Conservation (phyloP, 225 moss, liverwort and hornwort genomes). For the Marchantia polymorpha region DNA sequence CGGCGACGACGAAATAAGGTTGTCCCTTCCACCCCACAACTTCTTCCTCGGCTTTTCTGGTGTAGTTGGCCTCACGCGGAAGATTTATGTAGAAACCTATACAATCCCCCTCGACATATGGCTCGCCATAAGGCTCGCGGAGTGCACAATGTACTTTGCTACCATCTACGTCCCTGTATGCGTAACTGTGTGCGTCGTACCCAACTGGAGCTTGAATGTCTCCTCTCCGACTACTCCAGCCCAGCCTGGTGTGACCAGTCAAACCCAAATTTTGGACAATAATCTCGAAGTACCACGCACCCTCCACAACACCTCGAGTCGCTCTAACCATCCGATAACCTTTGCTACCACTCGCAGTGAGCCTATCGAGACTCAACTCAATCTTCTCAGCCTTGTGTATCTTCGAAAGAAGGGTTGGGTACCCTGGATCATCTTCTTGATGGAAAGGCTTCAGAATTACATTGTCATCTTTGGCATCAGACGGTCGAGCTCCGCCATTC, state of each 20-base stretch:
- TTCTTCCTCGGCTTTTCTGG: conserved; percentile 56
- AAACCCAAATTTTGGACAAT: conserved; percentile 66
- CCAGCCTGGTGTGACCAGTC: conserved; percentile 86
- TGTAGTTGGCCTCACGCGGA: conserved; percentile 69
- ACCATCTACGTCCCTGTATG: conserved; percentile 91
- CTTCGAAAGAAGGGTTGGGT: conserved; percentile 47
- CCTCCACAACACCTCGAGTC: conserved; percentile 84
- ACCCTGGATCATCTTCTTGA: conserved; percentile 41
- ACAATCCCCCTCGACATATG: conserved; percentile 74
- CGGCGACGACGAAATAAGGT: conserved; percentile 39
- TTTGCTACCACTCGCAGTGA: conserved; percentile 89
- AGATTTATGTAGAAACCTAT: conserved; percentile 93
- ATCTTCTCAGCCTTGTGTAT: conserved; percentile 90
- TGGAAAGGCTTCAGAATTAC: conserved; percentile 81
- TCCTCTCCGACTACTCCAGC: conserved; percentile 90
- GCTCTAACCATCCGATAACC: conserved; percentile 98
- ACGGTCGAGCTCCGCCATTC: conserved; percentile 51
- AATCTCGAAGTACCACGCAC: conserved; percentile 98
- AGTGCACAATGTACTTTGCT: conserved; percentile 88
- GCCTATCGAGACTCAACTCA: conserved; percentile 78
- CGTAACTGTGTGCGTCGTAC: conserved; percentile 91
- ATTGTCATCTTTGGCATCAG: conserved; percentile 73
- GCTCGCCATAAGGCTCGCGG: conserved; percentile 62
- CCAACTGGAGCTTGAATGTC: conserved; percentile 98
- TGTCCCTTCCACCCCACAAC: conserved; percentile 63